Evolutionary conservation across 306 rosid species (phyloP).

Genomic region (Pyrus communis): DNA sequence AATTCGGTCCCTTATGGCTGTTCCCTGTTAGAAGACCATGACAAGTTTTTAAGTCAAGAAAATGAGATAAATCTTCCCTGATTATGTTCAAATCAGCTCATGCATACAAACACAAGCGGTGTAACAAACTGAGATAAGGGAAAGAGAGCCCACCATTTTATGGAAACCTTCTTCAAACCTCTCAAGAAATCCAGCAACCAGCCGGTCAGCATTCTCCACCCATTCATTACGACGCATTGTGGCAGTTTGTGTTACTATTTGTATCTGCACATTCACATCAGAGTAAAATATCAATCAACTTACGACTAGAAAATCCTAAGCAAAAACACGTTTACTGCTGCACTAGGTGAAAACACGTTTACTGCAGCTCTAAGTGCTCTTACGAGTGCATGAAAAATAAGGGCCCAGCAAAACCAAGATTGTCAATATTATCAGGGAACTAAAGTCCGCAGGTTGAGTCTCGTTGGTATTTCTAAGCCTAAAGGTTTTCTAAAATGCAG

Average conservation of each 20-base stretch:
- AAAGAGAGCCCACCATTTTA: slow-evolving; percentile 65
- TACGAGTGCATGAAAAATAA: background rate
- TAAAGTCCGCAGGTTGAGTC: background rate
- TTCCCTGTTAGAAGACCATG: slow-evolving; percentile 46
- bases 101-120: background rate
- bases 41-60: background rate
- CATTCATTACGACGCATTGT: slow-evolving; percentile 92
- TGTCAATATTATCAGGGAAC: background rate
- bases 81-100: slow-evolving; percentile 2
- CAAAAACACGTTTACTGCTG: background rate
- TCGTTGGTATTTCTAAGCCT: background rate
- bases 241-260: slow-evolving; percentile 38
- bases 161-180: slow-evolving; percentile 99
- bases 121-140: background rate
- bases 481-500: background rate
- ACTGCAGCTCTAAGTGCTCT: background rate
- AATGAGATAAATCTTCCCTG: slow-evolving; percentile 1
- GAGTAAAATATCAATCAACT: background rate
- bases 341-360: background rate
- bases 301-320: background rate
- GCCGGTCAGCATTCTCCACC: slow-evolving; percentile 98
- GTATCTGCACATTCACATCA: slow-evolving; percentile 46
- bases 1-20: slow-evolving; percentile 89
- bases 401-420: background rate
- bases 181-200: slow-evolving; percentile 96